These are phyloP conservation scores for Scleroderma bovista DNA, from an alignment of 768 basidiomycete genomes.

Conservation along the genomic window DNA sequence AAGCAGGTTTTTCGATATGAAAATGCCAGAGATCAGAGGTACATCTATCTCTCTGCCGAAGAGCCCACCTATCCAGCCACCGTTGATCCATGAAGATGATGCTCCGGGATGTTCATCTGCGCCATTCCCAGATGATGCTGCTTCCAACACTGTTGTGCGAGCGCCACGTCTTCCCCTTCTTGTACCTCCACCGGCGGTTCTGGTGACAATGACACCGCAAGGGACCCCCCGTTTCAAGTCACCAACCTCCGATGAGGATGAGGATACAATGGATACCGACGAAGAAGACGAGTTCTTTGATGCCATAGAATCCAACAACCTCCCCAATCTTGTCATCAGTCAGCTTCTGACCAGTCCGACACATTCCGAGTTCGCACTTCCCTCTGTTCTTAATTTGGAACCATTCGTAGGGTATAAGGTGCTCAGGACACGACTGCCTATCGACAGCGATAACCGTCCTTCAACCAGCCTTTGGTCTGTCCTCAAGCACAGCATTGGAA, in stretches of 20 bases:
- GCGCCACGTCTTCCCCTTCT: neutral
- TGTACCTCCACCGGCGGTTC: constrained; percentile 4
- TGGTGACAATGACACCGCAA: constrained; percentile 21
- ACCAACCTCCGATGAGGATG: constrained; percentile 28
- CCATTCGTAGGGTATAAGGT: constrained; percentile 66
- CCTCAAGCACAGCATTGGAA: constrained; percentile 91
- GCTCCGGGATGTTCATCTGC: constrained; percentile 18
- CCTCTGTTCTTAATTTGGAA: constrained; percentile 31
- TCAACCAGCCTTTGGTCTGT: constrained; percentile 92
- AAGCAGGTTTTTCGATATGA: constrained; percentile 48
- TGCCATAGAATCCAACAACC: constrained; percentile 78
- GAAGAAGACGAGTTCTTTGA: constrained; percentile 98
- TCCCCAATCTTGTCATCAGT: constrained; percentile 72
- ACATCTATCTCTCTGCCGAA: constrained; percentile 19
- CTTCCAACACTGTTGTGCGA: constrained; percentile 7
- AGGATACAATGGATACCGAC: constrained; percentile 46
- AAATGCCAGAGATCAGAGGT: constrained; percentile 16
- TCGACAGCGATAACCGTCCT: constrained; percentile 74
- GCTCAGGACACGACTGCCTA: constrained; percentile 54
- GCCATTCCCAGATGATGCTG: constrained; percentile 11
- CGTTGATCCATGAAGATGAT: constrained; percentile 12
- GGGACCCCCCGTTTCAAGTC: constrained; percentile 10
- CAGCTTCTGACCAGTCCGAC: constrained; percentile 51
- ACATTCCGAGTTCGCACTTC: constrained; percentile 29
- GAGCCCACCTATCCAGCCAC: constrained; percentile 8